A percentile compares a stretch with the other conserved stretches of the same genome.
Conservation (phyloP, 768 basidiomycete species). For the Tricholoma sp. region DNA sequence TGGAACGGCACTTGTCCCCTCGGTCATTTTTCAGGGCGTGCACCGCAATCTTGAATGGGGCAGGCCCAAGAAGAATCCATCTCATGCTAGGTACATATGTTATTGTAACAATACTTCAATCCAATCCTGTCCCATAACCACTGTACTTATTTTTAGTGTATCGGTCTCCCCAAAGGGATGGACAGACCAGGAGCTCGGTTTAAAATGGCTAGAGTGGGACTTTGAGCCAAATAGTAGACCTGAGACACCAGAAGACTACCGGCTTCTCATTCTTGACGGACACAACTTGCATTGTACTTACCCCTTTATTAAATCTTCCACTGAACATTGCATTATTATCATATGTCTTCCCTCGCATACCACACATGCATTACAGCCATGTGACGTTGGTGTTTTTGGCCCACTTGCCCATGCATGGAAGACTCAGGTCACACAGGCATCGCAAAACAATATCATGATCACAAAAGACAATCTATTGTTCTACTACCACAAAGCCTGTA, state of each 20-base stretch:
- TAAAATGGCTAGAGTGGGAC: slow-evolving; percentile 24
- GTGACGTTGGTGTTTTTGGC: no score
- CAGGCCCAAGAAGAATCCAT: slow-evolving; percentile 6
- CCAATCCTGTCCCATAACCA: slow-evolving; percentile 10
- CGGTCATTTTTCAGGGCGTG: slow-evolving; percentile 33
- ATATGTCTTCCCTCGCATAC: no score
- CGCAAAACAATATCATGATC: no score
- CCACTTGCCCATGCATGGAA: no score
- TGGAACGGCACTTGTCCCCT: slow-evolving; percentile 30
- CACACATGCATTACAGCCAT: no score
- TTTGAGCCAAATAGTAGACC: not conserved
- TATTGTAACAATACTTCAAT: not conserved
- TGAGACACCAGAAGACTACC: slow-evolving; percentile 10
- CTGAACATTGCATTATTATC: not conserved
- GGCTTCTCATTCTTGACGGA: not conserved
- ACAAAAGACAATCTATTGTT: no score
- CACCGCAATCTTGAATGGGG: slow-evolving; percentile 8
- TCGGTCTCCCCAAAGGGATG: not conserved
- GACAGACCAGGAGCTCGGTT: slow-evolving; percentile 1
- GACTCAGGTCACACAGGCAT: no score
- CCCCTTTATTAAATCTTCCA: not conserved
- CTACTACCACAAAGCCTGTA: slow-evolving; percentile 9
- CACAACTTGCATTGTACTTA: not conserved
- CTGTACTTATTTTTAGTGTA: not conserved
- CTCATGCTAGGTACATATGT: not conserved